Conservation (phyloP, 345 rosid genomes). For the Heritiera littoralis region DNA sequence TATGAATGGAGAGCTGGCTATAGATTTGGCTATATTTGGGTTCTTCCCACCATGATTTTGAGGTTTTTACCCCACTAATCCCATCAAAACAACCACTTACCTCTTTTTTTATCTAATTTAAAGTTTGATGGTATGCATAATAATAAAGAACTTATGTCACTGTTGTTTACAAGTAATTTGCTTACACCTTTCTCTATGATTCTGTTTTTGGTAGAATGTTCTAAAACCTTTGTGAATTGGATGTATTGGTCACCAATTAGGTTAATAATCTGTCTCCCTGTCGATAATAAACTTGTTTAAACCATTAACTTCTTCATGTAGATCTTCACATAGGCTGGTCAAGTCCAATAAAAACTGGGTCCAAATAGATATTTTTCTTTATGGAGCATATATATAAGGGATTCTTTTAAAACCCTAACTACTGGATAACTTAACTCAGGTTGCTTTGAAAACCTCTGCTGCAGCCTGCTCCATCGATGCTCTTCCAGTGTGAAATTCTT, state of each 20-base stretch:
- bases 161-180: neutral
- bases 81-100: neutral
- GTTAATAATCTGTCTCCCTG: neutral
- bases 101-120: neutral
- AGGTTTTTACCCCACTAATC: neutral
- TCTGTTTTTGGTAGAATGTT: neutral
- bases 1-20: neutral
- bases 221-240: neutral
- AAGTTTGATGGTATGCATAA: neutral
- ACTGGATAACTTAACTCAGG: neutral
- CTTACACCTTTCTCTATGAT: neutral
- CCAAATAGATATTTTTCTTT: slow-evolving; percentile 6
- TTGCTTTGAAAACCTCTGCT: slow-evolving; percentile 5
- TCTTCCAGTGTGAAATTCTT: slow-evolving; percentile 13
- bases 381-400: neutral
- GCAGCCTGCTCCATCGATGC: slow-evolving; percentile 8
- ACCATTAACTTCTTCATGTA: neutral
- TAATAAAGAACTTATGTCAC: slow-evolving; percentile 4
- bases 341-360: neutral
- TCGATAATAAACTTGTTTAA: neutral
- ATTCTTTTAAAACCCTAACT: slow-evolving; percentile 16
- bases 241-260: neutral
- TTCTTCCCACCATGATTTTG: neutral
- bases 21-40: neutral
- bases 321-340: slow-evolving; percentile 5